Evolutionary conservation across 495 filamentous ascomycete genomes (phyloP).

Genomic region (Penicillium subrubescens): DNA sequence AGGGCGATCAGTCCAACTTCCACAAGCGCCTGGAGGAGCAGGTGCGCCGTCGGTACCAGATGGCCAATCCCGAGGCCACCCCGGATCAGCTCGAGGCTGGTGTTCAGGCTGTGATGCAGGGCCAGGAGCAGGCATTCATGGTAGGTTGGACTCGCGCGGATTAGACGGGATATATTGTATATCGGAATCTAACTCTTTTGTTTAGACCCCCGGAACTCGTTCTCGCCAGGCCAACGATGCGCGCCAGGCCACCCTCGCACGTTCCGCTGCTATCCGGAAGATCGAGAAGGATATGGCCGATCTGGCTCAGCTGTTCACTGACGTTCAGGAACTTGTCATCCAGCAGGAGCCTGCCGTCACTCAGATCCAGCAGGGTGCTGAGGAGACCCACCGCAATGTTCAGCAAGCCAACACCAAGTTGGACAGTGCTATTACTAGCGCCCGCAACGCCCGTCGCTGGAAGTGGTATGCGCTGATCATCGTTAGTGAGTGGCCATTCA

Average conservation of each 20-base stretch:
- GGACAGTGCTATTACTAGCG: constrained; percentile 72
- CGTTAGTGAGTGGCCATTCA: constrained; percentile 59
- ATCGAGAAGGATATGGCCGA: constrained; percentile 88
- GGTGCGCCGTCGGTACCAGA: constrained; percentile 84
- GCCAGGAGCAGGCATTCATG: constrained; percentile 75
- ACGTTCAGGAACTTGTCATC: constrained; percentile 78
- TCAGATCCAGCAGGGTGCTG: constrained; percentile 79
- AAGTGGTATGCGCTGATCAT: constrained; percentile 97
- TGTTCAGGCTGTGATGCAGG: constrained; percentile 66
- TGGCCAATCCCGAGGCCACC: constrained; percentile 81
- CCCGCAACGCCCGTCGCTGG: constrained; percentile 81
- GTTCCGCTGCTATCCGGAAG: constrained; percentile 87
- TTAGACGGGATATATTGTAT: background rate
- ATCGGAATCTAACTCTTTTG: constrained; percentile 16
- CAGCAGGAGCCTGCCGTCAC: constrained; percentile 78
- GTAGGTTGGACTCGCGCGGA: constrained; percentile 24
- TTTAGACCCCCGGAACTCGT: constrained; percentile 66
- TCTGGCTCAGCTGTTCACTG: constrained; percentile 78
- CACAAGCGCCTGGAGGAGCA: constrained; percentile 76
- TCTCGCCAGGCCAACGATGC: constrained; percentile 77
- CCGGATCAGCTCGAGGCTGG: constrained; percentile 79
- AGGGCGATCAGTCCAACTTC: constrained; percentile 73
- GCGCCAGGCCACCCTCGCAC: constrained; percentile 73
- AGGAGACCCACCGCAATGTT: constrained; percentile 77
- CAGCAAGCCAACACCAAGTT: constrained; percentile 81